phyloP scores from a whole-genome alignment of 164 flowering plant species.

The Cinnamomum micranthum region DNA sequence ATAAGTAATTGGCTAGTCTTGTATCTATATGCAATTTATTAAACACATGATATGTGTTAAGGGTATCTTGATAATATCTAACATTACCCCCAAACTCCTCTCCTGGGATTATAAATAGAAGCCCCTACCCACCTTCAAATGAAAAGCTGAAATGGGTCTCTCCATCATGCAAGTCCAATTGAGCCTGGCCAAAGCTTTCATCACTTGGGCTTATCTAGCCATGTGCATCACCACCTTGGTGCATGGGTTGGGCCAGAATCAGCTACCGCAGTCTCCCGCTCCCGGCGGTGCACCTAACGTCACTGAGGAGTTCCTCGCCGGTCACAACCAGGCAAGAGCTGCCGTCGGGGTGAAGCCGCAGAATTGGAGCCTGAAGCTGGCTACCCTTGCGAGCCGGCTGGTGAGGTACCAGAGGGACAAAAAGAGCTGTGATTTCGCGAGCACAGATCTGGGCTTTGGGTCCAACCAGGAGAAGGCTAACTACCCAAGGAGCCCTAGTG shows the following conservation, averaged over 20 bases:
- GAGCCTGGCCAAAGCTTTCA: background rate
- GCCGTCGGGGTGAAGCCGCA: slow-evolving; percentile 58
- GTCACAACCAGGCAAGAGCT: slow-evolving; percentile 67
- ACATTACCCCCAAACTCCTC: background rate
- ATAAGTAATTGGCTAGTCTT: background rate
- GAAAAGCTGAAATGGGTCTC: background rate
- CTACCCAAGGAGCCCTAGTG: slow-evolving; percentile 27
- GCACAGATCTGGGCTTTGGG: slow-evolving; percentile 35
- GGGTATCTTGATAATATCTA: background rate
- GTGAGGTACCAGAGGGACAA: slow-evolving; percentile 52
- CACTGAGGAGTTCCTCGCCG: slow-evolving; percentile 39
- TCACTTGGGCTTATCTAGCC: background rate
- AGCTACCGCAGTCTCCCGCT: background rate
- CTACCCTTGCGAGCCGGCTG: slow-evolving; percentile 26
- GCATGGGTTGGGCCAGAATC: background rate
- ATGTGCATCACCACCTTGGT: background rate
- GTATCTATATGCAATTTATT: background rate
- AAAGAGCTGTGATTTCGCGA: slow-evolving; percentile 45
- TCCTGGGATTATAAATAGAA: background rate
- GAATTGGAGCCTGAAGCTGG: slow-evolving; percentile 49
- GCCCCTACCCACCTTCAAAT: background rate
- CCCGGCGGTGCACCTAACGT: background rate
- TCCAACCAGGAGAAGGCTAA: slow-evolving; percentile 51
- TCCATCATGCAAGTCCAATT: background rate
- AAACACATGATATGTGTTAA: background rate